Evolutionary conservation across 73 alveolate species (phyloP).

Genomic region (Symbiodinium pilosum): DNA sequence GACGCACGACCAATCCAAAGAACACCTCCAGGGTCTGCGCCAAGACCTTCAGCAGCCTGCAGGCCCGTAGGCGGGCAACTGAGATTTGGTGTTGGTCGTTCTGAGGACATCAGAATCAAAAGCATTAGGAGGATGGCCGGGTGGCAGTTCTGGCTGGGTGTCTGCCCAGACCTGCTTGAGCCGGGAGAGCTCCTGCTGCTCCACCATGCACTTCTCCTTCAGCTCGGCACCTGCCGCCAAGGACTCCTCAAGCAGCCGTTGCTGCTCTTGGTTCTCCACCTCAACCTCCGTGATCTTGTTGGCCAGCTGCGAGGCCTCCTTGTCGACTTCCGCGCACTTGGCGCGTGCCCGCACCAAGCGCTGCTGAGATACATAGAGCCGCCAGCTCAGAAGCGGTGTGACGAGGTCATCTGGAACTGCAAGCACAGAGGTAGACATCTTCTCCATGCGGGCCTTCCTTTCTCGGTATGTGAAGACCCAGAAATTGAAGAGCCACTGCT

Average conservation of each 20-base stretch:
- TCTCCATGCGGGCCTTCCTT: conserved; percentile 46
- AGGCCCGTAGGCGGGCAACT: too few species aligned
- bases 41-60: conserved; percentile 62
- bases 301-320: conserved; percentile 67
- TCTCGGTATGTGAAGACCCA: conserved; percentile 74
- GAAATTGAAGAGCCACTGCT: conserved; percentile 93
- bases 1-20: conserved; percentile 69
- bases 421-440: conserved; percentile 62
- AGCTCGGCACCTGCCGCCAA: conserved; percentile 80
- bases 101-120: too few species aligned
- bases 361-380: conserved; percentile 64
- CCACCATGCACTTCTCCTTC: conserved; percentile 86
- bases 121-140: too few species aligned
- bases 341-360: conserved; percentile 44
- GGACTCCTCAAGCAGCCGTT: conserved; percentile 40
- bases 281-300: conserved; percentile 93
- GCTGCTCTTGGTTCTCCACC: conserved; percentile 69
- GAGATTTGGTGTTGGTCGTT: too few species aligned
- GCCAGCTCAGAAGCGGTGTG: conserved; percentile 83
- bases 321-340: conserved; percentile 78
- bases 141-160: conserved; percentile 92
- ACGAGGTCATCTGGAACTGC: conserved; percentile 62
- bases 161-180: conserved; percentile 84
- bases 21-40: conserved; percentile 68
- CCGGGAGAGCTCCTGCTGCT: conserved; percentile 70